Conservation (phyloP, 257 asterid genomes). For the Thymus quinquecostatus region DNA sequence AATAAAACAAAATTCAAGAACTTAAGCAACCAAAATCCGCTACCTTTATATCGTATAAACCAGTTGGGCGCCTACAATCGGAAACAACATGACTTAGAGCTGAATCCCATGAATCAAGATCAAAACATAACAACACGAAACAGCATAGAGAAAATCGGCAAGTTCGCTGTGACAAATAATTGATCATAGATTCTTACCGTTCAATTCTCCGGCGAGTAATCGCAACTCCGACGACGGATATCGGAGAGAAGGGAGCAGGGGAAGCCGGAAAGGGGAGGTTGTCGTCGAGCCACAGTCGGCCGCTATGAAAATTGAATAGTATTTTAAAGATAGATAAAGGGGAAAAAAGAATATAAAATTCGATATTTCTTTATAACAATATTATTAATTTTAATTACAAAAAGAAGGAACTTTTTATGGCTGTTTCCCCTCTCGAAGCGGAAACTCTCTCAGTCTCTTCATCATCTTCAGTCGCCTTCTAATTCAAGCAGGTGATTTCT, state of each 20-base stretch:
- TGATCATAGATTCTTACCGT: not conserved
- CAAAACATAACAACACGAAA: not conserved
- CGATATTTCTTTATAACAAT: no score
- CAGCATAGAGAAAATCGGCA: not conserved
- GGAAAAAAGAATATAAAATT: no score
- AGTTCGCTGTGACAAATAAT: no score
- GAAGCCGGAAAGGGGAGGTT: not conserved
- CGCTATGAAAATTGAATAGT: no score
- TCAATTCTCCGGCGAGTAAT: not conserved
- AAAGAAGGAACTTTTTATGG: not conserved
- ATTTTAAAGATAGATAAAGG: no score
- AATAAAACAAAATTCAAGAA: not conserved
- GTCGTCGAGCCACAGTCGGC: no score
- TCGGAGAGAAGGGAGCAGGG: not conserved
- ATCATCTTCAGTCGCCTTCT: not conserved
- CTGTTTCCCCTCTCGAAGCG: no score
- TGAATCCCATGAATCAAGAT: not conserved
- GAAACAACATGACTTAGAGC: not conserved
- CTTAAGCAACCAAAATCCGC: not conserved
- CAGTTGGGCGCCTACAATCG: not conserved
- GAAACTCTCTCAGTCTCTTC: conserved; percentile 3
- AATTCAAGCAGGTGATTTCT: conserved; percentile 26
- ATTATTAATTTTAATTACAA: no score
- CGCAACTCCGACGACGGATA: not conserved
- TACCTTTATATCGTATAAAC: not conserved